Evolutionary conservation across 176 grass and related monocot species (phyloP), one percentile per base, ranked within the genome.

Genomic region (Chloris gayana): DNA sequence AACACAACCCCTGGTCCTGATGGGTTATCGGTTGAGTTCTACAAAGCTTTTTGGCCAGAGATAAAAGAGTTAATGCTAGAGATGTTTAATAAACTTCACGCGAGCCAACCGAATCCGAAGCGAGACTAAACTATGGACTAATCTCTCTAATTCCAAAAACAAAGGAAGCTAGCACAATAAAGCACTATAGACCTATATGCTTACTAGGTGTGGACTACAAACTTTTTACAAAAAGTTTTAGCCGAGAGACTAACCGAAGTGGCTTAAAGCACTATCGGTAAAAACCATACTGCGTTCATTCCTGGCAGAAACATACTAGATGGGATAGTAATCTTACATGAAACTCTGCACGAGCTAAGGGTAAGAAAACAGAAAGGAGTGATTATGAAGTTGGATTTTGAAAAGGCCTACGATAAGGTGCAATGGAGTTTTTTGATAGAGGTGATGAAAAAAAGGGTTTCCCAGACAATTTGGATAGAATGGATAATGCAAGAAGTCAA

Each of bases 301-400:
- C 6, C 51, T 21, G 51, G 51, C 1, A 22, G 51, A 8, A 22
- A 22, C 5, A 54, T 54, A 7, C 8, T 54, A 22, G 51, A 54
- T 6, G 51, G 51, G 18, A 15, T 54, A 7, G 18, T 54, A 21
- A 54, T 54, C 18, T 1, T 54, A 22, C 51, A 54, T 9, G 51
- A 54, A 22, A 54, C 5, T 1, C 2, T 54, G 19, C 18, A 54
- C 22, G 51, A 54, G 8, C 5, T 54, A 1, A 54, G 6, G 5
- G 1, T 6, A 2, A 54, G 7, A 2, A 18, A 5, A 5, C 1
- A 22, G 19, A 1, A 5, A 0, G 18, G 19, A 0, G 22, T 22
- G 0, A 22, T 54, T 22, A 0, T 54, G 19, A 54, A 54, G 5
- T 2, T 54, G 0, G 51, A 54, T 8, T 21, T 54, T 8, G 19